Evolutionary conservation across 2,329 filamentous ascomycete species (phyloP), one percentile per base, ranked within the genome.

Genomic region (Raffaelea deltoideospora): DNA sequence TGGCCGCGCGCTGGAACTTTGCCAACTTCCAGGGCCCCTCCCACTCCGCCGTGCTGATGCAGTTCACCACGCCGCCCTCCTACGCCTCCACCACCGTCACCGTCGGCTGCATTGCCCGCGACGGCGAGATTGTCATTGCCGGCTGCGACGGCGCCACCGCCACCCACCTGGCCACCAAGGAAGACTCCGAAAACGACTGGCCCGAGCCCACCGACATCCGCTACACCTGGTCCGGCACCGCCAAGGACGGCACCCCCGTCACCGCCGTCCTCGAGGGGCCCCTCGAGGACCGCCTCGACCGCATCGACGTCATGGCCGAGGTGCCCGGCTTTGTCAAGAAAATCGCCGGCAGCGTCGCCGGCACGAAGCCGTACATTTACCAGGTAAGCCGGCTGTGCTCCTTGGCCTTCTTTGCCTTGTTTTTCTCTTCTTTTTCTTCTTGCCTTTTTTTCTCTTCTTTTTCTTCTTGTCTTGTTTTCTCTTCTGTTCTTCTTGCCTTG

Each of bases 291-390:
- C 73, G 76, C 34, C 61, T 79, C 23, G 90, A 98, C 58, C 73
- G 80, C 45, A 76, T 98, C 45, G 90, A 98, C 59, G 79, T 98
- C 50, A 92, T 98, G 85, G 85, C 82, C 19, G 87, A 98, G 59
- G 81, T 98, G 26, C 90, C 90, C 3, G 84, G 80, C 22, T 93
- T 98, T 50, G 79, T 98, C 57, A 98, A 98, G 72, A 77, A 77
- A 48, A 85, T 98, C 53, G 86, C 93, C 20, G 83, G 83, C 31
- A 79, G 73, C 45, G 84, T 88, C 11, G 85, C 79, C 4, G 90
- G 90, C 43, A 93, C 90, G 21, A 90, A 86, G 65, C 90, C 90
- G 5, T 98, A 95, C 58, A 96, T 98, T 50, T 98, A 95, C 61
- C 90, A 93, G 69, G 84, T 87, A 58, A 46, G 68, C 55, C 20